Evolutionary conservation across 2,329 filamentous ascomycete species (phyloP), one percentile per base, ranked within the genome.

Genomic region (Cladosporium sp.): DNA sequence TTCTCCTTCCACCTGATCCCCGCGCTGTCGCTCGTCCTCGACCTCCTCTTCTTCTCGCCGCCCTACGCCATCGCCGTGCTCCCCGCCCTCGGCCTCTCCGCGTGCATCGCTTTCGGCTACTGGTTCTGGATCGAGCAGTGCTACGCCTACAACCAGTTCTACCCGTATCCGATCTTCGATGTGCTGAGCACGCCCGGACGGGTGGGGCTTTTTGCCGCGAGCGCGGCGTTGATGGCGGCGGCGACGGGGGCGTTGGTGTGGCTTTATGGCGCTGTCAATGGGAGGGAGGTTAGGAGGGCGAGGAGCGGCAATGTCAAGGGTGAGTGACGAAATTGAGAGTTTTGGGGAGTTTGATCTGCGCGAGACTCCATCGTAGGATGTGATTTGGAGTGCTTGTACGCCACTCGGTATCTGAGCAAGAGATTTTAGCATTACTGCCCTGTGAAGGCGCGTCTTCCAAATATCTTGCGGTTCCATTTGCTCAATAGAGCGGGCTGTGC

Each of bases 131-230:
- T 92, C 28, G 89, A 93, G 77, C 82, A 86, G 28, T 92, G 90
- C 79, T 91, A 86, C 71, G 82, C 81, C 53, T 80, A 85, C 66
- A 92, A 92, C 71, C 86, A 88, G 63, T 88, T 84, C 71, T 96
- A 96, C 71, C 92, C 93, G 0, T 97, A 97, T 77, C 93, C 93
- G 1, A 84, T 97, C 29, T 94, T 97, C 69, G 88, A 83, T 10
- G 75, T 91, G 53, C 80, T 96, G 50, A 84, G 82, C 59, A 90
- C 87, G 0, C 75, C 80, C 58, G 88, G 92, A 73, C 85, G 93
- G 23, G 80, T 88, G 10, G 78, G 85, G 0, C 80, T 96, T 11
- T 96, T 96, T 71, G 83, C 82, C 11, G 69, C 66, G 14, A 70
- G 71, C 67, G 92, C 91, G 0, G 73, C 84, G 1, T 78, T 91